Evolutionary conservation across 2,329 filamentous ascomycete genomes (phyloP).

Genomic region (Aspergillus quadrilineatus): DNA sequence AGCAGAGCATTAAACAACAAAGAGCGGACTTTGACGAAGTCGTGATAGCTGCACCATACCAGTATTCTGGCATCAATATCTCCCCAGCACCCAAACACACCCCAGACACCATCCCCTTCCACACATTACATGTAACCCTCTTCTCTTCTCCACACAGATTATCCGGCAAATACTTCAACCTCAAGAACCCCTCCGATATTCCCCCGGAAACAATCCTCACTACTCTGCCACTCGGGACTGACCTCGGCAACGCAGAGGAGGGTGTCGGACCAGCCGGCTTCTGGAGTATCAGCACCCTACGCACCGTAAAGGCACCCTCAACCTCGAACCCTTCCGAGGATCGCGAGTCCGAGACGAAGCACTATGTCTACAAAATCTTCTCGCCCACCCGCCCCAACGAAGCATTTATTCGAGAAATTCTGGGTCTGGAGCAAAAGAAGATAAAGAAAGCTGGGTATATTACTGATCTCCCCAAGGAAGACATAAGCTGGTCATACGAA

Average conservation of each 20-base stretch:
- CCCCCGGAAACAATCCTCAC: conserved; percentile 79
- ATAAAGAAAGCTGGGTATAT: conserved; percentile 20
- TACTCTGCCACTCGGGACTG: conserved; percentile 63
- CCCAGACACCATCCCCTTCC: conserved; percentile 82
- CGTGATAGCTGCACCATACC: conserved; percentile 78
- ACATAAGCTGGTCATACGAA: conserved; percentile 73
- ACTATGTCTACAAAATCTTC: conserved; percentile 68
- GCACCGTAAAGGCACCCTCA: conserved; percentile 61
- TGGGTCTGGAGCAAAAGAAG: conserved; percentile 41
- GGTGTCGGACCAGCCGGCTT: conserved; percentile 74
- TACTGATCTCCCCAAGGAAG: conserved; percentile 35
- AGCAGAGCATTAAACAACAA: conserved; percentile 14
- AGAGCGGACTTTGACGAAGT: conserved; percentile 67
- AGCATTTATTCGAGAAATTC: conserved; percentile 49
- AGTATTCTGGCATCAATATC: conserved; percentile 70
- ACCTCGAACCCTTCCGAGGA: conserved; percentile 52
- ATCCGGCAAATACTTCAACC: conserved; percentile 69
- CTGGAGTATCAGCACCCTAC: conserved; percentile 79
- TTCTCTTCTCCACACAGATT: conserved; percentile 76
- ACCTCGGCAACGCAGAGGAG: conserved; percentile 39
- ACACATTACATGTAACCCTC: conserved; percentile 81
- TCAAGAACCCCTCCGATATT: conserved; percentile 46
- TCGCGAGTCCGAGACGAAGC: conserved; percentile 22
- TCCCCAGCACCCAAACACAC: conserved; percentile 42
- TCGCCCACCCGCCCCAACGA: conserved; percentile 52